Base-by-base conservation (phyloP, 2,329 filamentous ascomycete species). In the Arthrobotrys musiformis region DNA sequence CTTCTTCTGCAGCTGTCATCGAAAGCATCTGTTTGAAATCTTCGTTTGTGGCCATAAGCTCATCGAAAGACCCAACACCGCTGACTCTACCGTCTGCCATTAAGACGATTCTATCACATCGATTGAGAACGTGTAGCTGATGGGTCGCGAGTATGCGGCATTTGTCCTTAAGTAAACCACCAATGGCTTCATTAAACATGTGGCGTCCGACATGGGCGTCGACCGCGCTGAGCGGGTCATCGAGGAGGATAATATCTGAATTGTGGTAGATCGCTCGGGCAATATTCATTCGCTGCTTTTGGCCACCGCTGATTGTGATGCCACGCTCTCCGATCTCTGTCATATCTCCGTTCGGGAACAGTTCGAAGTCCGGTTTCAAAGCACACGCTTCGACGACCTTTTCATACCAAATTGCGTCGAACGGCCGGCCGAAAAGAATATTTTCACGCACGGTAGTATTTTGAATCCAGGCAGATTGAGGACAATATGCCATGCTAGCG, bases 361-460 rank as follows among this genome's bases (percentile, higher is more conserved):
- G 81, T 8, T 83, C 81, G 2, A 86, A 81, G 48, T 84, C 84
- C 0, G 77, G 58, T 1, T 78, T 74, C 0, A 86, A 81, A 70
- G 82, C 83, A 24, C 85, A 86, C 0, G 82, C 82, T 1, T 81
- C 68, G 2, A 84, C 46, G 0, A 85, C 83, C 1, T 78, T 79
- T 0, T 80, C 64, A 44, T 84, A 84, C 84, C 99, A 99, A 26
- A 91, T 88, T 2, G 94, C 90, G 83, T 99, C 94, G 87, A 92
- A 98, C 48, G 93, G 91, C 84, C 98, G 93, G 1, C 95, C 95
- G 82, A 99, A 99, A 3, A 97, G 87, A 80, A 99, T 97, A 82
- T 99, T 99, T 82, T 99, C 95, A 81, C 93, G 92, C 66, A 99
- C 94, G 30, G 92, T 97, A 5, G 95, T 95, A 82, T 99, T 99